Percentiles rank a stretch among this genome's conserved stretches.
Conservation (phyloP, 1,284 basidiomycete genomes). For the Wallemia ichthyophaga region DNA sequence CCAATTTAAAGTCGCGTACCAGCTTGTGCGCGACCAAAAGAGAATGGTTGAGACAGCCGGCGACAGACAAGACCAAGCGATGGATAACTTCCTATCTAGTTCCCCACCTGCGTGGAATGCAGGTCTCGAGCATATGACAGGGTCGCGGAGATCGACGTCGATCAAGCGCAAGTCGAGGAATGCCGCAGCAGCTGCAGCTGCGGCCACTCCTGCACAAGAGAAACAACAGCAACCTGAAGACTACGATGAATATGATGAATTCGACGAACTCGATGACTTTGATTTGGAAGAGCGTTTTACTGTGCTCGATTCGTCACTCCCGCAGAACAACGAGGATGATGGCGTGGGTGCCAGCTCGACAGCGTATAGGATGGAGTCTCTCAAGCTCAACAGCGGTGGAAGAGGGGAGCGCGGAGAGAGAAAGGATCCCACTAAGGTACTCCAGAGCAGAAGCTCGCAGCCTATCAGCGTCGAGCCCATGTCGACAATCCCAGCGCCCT, state of each 20-base stretch:
- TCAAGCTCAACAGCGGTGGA: not conserved
- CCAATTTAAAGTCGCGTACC: constrained; percentile 85
- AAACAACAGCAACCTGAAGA: constrained; percentile 2
- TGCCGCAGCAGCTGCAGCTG: too few relatives aligned
- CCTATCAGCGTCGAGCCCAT: not conserved
- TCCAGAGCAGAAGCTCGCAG: not conserved
- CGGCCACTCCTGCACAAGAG: too few relatives aligned
- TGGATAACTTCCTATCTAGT: constrained; percentile 21
- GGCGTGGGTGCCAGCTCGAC: not conserved
- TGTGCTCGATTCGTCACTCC: not conserved
- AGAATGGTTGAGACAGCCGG: constrained; percentile 34
- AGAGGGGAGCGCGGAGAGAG: not conserved
- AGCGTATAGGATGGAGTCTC: not conserved
- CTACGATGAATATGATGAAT: constrained; percentile 25
- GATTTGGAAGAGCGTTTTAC: constrained; percentile 22
- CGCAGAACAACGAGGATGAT: not conserved
- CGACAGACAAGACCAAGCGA: constrained; percentile 15
- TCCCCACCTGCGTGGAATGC: constrained; percentile 23
- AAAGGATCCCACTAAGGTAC: not conserved
- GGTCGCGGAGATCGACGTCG: not conserved
- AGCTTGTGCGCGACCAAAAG: constrained; percentile 67
- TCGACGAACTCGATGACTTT: constrained; percentile 19
- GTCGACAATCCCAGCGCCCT: not conserved
- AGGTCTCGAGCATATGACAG: constrained; percentile 13
- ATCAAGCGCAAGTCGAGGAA: constrained; percentile 4